Conservation (phyloP, 1,284 basidiomycete genomes). For the Agroathelia rolfsii region DNA sequence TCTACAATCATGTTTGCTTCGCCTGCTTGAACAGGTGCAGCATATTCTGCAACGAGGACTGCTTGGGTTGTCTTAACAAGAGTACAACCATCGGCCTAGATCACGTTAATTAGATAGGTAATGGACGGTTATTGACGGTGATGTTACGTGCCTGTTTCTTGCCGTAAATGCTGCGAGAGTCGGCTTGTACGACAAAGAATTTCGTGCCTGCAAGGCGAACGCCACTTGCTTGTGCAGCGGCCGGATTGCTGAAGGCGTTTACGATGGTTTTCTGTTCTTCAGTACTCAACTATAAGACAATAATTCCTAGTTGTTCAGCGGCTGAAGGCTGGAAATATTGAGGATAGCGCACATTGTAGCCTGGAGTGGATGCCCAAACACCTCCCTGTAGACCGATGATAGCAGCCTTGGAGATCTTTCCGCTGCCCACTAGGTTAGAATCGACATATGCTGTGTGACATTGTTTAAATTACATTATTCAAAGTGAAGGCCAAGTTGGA, state of each 20-base stretch:
- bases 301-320: too few relatives aligned
- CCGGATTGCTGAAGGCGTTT: constrained; percentile 40
- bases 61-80: constrained; percentile 87
- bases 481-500: too few relatives aligned
- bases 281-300: constrained; percentile 52
- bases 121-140: constrained; percentile 1
- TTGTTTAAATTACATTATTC: too few relatives aligned
- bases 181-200: constrained; percentile 67
- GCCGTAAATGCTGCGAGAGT: constrained; percentile 59
- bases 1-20: constrained; percentile 73
- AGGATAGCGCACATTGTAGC: constrained; percentile 57
- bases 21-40: constrained; percentile 55
- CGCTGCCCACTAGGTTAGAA: constrained; percentile 70
- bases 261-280: constrained; percentile 71
- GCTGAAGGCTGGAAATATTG: constrained; percentile 18
- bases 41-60: constrained; percentile 77
- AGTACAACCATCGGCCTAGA: constrained; percentile 71
- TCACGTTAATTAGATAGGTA: constrained; percentile 1
- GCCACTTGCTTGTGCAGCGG: constrained; percentile 44
- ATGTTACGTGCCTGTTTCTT: constrained; percentile 67
- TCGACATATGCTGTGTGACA: constrained; percentile 86
- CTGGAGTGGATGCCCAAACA: constrained; percentile 74
- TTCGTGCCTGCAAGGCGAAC: constrained; percentile 69
- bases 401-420: constrained; percentile 70
- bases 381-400: constrained; percentile 83